Percentiles rank a stretch among this genome's conserved stretches.
These are phyloP conservation scores for Pezicula radicicola DNA, from an alignment of 2,329 filamentous ascomycete species.

Conservation along the genomic window DNA sequence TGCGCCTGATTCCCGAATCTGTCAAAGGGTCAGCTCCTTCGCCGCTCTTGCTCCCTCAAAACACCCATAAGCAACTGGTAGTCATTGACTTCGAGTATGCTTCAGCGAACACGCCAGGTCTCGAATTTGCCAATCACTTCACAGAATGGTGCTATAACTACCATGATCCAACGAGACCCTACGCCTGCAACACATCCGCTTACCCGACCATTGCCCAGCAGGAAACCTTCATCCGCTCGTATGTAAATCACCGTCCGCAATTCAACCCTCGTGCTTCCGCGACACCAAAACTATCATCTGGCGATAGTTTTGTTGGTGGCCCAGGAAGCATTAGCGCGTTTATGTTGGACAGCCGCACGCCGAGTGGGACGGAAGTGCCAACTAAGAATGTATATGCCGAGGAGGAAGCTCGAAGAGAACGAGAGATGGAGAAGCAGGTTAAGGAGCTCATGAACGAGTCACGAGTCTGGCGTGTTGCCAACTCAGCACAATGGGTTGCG, in stretches of 20 bases:
- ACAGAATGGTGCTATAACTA: conserved; percentile 99
- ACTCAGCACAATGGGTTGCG: conserved; percentile 86
- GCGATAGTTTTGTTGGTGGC: conserved; percentile 10
- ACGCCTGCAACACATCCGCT: conserved; percentile 61
- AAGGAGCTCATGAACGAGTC: conserved; percentile 74
- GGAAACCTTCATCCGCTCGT: conserved; percentile 78
- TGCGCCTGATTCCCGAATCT: conserved; percentile 66
- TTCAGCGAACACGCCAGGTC: conserved; percentile 78
- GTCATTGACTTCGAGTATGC: conserved; percentile 99
- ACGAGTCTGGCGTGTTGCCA: conserved; percentile 80
- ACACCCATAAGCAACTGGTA: conserved; percentile 92
- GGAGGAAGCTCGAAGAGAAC: conserved; percentile 60
- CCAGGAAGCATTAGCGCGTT: conserved; percentile 43
- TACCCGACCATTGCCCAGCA: conserved; percentile 85
- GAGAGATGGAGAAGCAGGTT: conserved; percentile 64
- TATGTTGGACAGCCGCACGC: conserved; percentile 74
- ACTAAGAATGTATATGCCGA: conserved; percentile 34
- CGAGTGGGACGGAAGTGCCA: conserved; percentile 45
- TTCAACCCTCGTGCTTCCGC: conserved; percentile 48
- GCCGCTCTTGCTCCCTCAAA: conserved; percentile 81
- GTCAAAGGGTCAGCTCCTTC: conserved; percentile 43
- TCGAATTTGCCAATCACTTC: conserved; percentile 98
- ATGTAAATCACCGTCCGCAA: conserved; percentile 76
- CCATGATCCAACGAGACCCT: conserved; percentile 65
- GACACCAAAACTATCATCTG: conserved; percentile 28